Percentiles rank a stretch among this genome's conserved stretches.
phyloP scores from a whole-genome alignment of 208 protist genomes.

The Vickermania spadyakhi region DNA sequence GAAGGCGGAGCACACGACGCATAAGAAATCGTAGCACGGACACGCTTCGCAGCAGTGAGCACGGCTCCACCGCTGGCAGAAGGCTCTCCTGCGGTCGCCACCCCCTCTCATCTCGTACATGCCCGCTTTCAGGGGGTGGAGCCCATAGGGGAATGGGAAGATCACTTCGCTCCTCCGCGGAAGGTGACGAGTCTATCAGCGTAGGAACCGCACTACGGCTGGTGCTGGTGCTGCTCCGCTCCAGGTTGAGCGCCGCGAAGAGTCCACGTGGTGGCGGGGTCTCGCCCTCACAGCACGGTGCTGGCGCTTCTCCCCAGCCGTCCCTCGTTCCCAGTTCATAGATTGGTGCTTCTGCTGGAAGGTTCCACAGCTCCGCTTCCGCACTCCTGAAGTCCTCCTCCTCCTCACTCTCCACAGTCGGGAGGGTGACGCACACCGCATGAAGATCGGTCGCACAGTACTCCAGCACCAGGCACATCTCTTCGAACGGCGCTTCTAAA shows the following conservation, averaged over 20 bases:
- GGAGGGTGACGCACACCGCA: conserved; percentile 8
- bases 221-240: not conserved
- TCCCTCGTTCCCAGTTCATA: not conserved
- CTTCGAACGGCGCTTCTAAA: conserved; percentile 68
- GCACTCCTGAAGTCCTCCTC: too few species aligned
- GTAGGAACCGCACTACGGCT: too few species aligned
- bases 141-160: not conserved
- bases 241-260: not conserved
- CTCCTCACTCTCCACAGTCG: not conserved
- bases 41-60: conserved; percentile 21
- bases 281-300: not conserved
- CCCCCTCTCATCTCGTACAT: not conserved
- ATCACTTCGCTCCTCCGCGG: not conserved
- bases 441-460: conserved; percentile 52
- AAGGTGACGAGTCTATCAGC: too few species aligned
- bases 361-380: too few species aligned
- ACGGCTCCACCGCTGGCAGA: too few species aligned
- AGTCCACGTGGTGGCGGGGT: not conserved
- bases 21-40: conserved; percentile 63
- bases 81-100: not conserved
- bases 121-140: not conserved
- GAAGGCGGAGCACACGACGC: conserved; percentile 50
- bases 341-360: too few species aligned
- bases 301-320: not conserved
- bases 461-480: conserved; percentile 80